Evolutionary conservation across 495 filamentous ascomycete genomes (phyloP).

Genomic region (Aspergillus taichungensis): DNA sequence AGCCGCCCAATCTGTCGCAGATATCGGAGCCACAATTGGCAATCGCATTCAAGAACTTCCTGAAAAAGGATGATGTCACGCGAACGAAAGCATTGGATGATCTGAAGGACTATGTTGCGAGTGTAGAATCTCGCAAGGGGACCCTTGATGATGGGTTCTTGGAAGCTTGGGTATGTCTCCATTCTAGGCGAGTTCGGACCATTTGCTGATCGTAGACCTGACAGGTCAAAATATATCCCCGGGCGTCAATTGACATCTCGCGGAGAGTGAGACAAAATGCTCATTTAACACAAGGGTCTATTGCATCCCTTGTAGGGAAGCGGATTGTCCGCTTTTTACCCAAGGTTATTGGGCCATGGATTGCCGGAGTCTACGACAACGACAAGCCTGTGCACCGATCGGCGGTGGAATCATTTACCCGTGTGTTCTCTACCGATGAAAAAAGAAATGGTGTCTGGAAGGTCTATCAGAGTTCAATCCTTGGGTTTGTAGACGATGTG

Average conservation of each 20-base stretch:
- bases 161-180: slow-evolving; percentile 72
- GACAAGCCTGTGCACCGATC: slow-evolving; percentile 65
- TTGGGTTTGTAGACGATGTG: slow-evolving; percentile 73
- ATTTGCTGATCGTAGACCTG: slow-evolving; percentile 9
- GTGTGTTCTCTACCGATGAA: slow-evolving; percentile 67
- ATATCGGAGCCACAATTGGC: slow-evolving; percentile 73
- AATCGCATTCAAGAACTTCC: slow-evolving; percentile 83
- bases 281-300: slow-evolving; percentile 62
- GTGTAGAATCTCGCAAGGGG: slow-evolving; percentile 33
- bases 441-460: slow-evolving; percentile 70
- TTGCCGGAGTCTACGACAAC: slow-evolving; percentile 77
- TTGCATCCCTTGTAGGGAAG: slow-evolving; percentile 66
- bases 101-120: slow-evolving; percentile 53
- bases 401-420: slow-evolving; percentile 63
- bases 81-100: slow-evolving; percentile 92
- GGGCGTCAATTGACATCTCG: slow-evolving; percentile 77
- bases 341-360: slow-evolving; percentile 73
- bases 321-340: slow-evolving; percentile 70
- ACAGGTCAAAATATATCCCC: slow-evolving; percentile 78
- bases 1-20: slow-evolving; percentile 70
- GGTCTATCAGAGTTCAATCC: slow-evolving; percentile 61
- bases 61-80: slow-evolving; percentile 88
- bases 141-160: slow-evolving; percentile 68
- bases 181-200: slow-evolving; percentile 3
- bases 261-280: slow-evolving; percentile 80